Conservation (phyloP, 345 rosid species). For the Stellera chamaejasme region DNA sequence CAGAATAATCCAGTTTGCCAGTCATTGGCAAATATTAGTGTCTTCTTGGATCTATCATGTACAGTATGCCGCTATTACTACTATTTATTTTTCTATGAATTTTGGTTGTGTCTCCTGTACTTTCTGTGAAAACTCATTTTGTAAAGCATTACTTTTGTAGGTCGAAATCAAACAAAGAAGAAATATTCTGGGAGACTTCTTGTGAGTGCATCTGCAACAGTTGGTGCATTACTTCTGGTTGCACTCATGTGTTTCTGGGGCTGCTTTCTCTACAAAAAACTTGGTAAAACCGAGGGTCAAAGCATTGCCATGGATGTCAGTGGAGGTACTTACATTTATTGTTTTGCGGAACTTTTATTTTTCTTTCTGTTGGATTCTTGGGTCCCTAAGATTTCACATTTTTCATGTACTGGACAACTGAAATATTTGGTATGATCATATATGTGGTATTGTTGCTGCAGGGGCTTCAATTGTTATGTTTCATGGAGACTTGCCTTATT, state of each 20-base stretch:
- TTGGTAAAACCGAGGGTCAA: constrained; percentile 70
- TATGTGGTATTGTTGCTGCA: constrained; percentile 22
- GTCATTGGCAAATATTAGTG: too few relatives aligned
- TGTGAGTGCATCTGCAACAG: constrained; percentile 89
- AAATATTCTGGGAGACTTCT: constrained; percentile 68
- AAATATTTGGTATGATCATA: constrained; percentile 8
- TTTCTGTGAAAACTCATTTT: constrained; percentile 5
- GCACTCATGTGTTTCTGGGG: constrained; percentile 99
- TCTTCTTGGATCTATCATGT: too few relatives aligned
- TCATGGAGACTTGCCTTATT: constrained; percentile 95
- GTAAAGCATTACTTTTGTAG: constrained; percentile 29
- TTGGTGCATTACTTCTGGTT: constrained; percentile 93
- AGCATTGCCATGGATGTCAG: constrained; percentile 79
- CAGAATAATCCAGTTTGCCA: too few relatives aligned
- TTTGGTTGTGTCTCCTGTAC: background rate
- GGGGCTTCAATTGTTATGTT: constrained; percentile 98
- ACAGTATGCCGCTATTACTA: too few relatives aligned
- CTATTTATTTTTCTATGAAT: too few relatives aligned
- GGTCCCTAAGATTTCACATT: constrained; percentile 8
- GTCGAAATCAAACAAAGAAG: constrained; percentile 56
- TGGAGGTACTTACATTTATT: constrained; percentile 50
- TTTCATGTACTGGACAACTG: background rate
- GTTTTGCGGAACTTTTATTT: constrained; percentile 11
- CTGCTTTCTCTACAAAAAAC: constrained; percentile 94
- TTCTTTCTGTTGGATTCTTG: constrained; percentile 2